Conservation (phyloP, 306 rosid species). For the Arachis hypogaea region DNA sequence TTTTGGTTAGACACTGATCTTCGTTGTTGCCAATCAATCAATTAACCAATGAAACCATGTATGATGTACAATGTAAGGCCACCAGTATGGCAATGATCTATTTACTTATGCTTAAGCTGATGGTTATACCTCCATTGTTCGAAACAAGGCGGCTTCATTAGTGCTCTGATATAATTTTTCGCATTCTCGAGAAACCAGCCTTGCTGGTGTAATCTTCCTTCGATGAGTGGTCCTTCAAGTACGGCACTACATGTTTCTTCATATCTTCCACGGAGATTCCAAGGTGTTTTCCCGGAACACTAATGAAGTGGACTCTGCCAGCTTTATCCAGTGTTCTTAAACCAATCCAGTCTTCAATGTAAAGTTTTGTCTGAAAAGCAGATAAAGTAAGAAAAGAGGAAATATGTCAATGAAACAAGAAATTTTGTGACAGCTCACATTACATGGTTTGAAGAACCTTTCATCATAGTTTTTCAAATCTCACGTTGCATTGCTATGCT, state of each 20-base stretch:
- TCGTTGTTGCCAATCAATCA: slow-evolving; percentile 33
- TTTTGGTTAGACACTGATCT: background rate
- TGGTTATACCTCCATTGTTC: slow-evolving; percentile 17
- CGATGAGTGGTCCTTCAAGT: slow-evolving; percentile 48
- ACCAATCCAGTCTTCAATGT: slow-evolving; percentile 88
- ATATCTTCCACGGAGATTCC: slow-evolving; percentile 62
- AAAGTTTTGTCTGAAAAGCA: slow-evolving; percentile 73
- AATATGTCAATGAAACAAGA: background rate
- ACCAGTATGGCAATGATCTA: slow-evolving; percentile 32
- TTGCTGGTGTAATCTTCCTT: background rate
- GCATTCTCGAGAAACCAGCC: slow-evolving; percentile 20
- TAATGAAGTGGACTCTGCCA: slow-evolving; percentile 71
- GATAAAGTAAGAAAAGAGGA: background rate
- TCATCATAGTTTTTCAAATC: slow-evolving; percentile 7
- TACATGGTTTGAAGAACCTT: background rate
- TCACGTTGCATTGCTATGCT: background rate
- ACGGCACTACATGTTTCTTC: slow-evolving; percentile 65
- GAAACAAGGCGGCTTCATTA: slow-evolving; percentile 13
- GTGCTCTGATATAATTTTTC: background rate
- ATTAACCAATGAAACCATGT: slow-evolving; percentile 38
- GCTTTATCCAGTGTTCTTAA: slow-evolving; percentile 76
- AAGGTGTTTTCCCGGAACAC: slow-evolving; percentile 71
- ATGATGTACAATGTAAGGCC: slow-evolving; percentile 25
- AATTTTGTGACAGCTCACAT: background rate
- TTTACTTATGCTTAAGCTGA: slow-evolving; percentile 20